Evolutionary conservation across 805 yeast species (phyloP).

Genomic region (Teunomyces tritomae): DNA sequence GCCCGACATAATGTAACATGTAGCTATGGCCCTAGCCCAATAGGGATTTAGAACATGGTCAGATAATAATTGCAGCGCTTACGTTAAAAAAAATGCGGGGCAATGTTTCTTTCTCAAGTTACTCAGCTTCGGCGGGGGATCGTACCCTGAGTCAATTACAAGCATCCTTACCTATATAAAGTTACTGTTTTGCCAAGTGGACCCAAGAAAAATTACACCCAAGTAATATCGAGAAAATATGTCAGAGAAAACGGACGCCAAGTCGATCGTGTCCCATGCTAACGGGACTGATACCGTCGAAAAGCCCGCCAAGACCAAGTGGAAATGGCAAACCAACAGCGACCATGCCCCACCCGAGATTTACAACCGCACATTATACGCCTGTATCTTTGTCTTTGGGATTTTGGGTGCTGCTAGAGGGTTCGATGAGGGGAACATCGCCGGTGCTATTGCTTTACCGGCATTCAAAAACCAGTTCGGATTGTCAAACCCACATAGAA

Average conservation of each 20-base stretch:
- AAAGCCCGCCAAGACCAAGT: constrained; percentile 5
- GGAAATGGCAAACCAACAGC: constrained; percentile 15
- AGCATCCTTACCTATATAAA: neutral
- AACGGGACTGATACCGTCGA: neutral
- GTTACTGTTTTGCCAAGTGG: neutral
- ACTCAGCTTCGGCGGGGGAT: too few relatives aligned
- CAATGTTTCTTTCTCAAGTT: neutral
- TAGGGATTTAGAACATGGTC: neutral
- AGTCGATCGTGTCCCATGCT: neutral
- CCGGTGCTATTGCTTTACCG: constrained; percentile 18
- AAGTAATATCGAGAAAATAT: neutral
- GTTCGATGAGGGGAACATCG: constrained; percentile 22
- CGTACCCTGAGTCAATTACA: neutral
- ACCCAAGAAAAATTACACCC: neutral
- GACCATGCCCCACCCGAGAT: constrained; percentile 21
- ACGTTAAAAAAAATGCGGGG: neutral
- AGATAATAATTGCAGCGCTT: neutral
- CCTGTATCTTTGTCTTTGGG: constrained; percentile 19
- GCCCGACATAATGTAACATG: neutral
- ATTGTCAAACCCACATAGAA: constrained; percentile 12
- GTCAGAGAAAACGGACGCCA: neutral
- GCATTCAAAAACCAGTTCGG: constrained; percentile 19
- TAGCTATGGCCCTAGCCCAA: neutral
- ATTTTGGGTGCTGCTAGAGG: constrained; percentile 24
- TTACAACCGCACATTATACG: constrained; percentile 19